phyloP scores from a whole-genome alignment of 2,329 filamentous ascomycete genomes.

The Fusarium verrucosum region DNA sequence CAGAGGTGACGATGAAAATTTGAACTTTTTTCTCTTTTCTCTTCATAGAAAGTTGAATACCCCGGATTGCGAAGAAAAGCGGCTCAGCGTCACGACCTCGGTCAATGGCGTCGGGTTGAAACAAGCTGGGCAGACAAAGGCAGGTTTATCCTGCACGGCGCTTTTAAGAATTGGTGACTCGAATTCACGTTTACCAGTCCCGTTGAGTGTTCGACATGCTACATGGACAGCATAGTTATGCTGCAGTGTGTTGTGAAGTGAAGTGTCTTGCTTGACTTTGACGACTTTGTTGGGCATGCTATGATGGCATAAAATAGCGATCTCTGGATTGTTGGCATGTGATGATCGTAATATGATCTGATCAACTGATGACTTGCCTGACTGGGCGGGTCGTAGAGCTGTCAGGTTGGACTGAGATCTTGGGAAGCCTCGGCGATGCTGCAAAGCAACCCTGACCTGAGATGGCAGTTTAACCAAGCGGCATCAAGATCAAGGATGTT shows the following conservation, averaged over 20 bases:
- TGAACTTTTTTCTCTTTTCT: conserved; percentile 44
- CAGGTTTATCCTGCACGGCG: conserved; percentile 56
- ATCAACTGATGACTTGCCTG: background rate
- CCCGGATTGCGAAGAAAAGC: conserved; percentile 64
- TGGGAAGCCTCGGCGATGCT: background rate
- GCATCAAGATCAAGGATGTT: background rate
- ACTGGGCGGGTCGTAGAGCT: background rate
- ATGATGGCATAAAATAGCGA: background rate
- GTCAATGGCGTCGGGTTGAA: conserved; percentile 63
- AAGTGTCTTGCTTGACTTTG: background rate
- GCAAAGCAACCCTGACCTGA: background rate
- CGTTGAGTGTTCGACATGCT: conserved; percentile 70
- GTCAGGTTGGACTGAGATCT: background rate
- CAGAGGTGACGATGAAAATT: background rate
- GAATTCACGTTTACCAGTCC: conserved; percentile 65
- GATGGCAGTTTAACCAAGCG: conserved; percentile 7
- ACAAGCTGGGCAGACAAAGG: conserved; percentile 65
- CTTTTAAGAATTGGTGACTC: conserved; percentile 73
- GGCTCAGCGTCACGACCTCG: conserved; percentile 58
- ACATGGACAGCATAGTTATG: no score
- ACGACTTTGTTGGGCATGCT: background rate
- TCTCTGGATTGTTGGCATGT: conserved; percentile 4
- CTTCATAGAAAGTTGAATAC: conserved; percentile 66
- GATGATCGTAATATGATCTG: background rate
- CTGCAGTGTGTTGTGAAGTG: no score